Evolutionary conservation across 176 grass and related monocot species (phyloP), one percentile per base, ranked within the genome.

Genomic region (Aechmea fasciata): DNA sequence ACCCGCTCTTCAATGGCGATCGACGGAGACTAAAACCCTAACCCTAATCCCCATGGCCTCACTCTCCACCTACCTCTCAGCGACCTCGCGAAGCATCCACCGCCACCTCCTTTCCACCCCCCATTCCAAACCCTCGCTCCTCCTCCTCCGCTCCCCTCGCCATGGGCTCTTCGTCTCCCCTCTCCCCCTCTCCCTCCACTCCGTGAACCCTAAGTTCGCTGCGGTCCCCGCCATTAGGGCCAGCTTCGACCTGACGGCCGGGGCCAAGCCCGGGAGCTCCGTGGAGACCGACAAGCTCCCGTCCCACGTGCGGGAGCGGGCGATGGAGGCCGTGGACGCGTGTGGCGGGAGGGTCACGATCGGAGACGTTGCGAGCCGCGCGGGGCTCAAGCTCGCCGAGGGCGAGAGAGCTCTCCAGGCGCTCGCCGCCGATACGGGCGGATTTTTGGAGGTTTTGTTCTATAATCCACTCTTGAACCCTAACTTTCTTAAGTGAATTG

Each of bases 231-330:
- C 52, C 20, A 50, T 80, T 69, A 78, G 74, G 65, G 84, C 71
- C 47, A 75, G 81, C 54, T 54, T 93, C 79, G 75, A 87, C 49
- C 68, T 74, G 2, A 85, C 82, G 53, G 14, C 71, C 14, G 81
- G 75, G 12, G 74, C 82, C 63, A 74, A 86, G 64, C 94, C 89
- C 0, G 89, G 94, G 9, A 77, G 86, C 47, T 18, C 74, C 51
- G 84, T 99, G 50, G 94, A 99, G 82, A 99, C 89, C 24, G 94
- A 99, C 75, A 88, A 81, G 79, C 82, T 99, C 67, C 84, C 94
- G 19, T 85, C 94, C 33, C 89, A 82, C 69, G 77, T 99, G 51
- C 90, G 89, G 29, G 65, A 99, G 78, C 82, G 84, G 33, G 73
- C 94, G 54, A 99, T 93, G 77, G 77, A 90, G 48, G 94, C 87